Base-by-base conservation (phyloP, 129 eudicot genomes). In the Sambucus nigra region DNA sequence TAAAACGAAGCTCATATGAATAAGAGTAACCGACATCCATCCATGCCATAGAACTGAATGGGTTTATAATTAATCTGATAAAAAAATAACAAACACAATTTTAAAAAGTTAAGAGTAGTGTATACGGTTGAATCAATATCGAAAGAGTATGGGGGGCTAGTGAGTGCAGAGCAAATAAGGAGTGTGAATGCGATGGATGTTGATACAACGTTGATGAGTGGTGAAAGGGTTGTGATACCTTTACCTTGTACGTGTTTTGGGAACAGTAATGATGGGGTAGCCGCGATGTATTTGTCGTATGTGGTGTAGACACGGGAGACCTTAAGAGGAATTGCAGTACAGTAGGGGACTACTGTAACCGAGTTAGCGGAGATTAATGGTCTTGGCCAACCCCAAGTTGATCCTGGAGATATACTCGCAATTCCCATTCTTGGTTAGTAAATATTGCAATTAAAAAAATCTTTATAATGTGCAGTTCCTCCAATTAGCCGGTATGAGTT, bases 251-350 rank as follows among this genome's bases (percentile, higher is more conserved):
- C 39, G 57, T 52, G 57, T 20, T 52, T 52, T 14, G 39, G 16
- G 20, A 52, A 52, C 9, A 25, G 21, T 3, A 14, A 52, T 18
- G 20, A 32, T 3, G 35, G 42, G 35, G 4, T n/a, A 10, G 7
- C 35, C n/a, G 39, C 57, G 7, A 39, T 52, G 32, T 52, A 52
- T 52, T 25, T 52, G 57, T 52, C 57, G 12, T 52, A 52, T 15
- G 57, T 28, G 57, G 57, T 52, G 39, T 11, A 25, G 35, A 52
- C 6, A 1, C 21, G 57, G 38, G 57, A 52, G 2, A 52, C 1
- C 25, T 28, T 52, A 21, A 27, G 14, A 0, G 25, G 57, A 12
- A 52, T 52, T 52, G 57, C 19, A 13, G 39, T 7, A 7, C 2
- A 3, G 57, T 52, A 26, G n/a, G 21, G 39, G 32, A 52, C 39